These are phyloP conservation scores for Chaetomium olivaceum DNA, from an alignment of 2,329 filamentous ascomycete genomes.

Conservation along the genomic window DNA sequence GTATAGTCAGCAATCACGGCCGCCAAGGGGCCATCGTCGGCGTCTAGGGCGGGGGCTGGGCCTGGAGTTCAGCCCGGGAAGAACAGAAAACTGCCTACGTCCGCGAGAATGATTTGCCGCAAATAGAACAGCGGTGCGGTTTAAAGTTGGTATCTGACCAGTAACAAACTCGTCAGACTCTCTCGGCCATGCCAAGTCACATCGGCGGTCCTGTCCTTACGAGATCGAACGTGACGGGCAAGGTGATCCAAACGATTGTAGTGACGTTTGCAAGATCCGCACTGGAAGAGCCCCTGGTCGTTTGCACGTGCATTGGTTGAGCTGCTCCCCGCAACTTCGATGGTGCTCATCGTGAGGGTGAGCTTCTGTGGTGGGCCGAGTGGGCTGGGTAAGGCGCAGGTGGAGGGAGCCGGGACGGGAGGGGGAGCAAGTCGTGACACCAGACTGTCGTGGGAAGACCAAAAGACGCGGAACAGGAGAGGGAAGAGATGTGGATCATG, in stretches of 20 bases:
- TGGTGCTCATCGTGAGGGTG: conserved; percentile 12
- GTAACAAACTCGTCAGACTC: not conserved
- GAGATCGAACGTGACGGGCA: conserved; percentile 15
- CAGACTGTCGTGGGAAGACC: not conserved
- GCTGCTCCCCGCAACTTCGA: conserved; percentile 10
- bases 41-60: not conserved
- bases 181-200: not conserved
- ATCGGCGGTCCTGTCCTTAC: conserved; percentile 3
- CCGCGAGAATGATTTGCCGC: conserved; percentile 14
- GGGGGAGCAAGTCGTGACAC: conserved; percentile 4
- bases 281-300: conserved; percentile 16
- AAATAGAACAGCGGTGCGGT: conserved; percentile 14
- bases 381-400: not conserved
- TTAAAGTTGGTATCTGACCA: conserved; percentile 15
- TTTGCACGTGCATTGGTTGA: conserved; percentile 3
- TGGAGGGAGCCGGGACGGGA: conserved; percentile 10
- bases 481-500: not conserved
- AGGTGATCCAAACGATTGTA: conserved; percentile 14
- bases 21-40: not conserved
- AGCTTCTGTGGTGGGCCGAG: not conserved
- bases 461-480: not conserved
- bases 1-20: not conserved
- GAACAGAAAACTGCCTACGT: conserved; percentile 2
- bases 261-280: conserved; percentile 13
- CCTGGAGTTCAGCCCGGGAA: not conserved